Evolutionary conservation across 2,329 filamentous ascomycete genomes (phyloP).

Genomic region (Dendrostoma leiphaemia): DNA sequence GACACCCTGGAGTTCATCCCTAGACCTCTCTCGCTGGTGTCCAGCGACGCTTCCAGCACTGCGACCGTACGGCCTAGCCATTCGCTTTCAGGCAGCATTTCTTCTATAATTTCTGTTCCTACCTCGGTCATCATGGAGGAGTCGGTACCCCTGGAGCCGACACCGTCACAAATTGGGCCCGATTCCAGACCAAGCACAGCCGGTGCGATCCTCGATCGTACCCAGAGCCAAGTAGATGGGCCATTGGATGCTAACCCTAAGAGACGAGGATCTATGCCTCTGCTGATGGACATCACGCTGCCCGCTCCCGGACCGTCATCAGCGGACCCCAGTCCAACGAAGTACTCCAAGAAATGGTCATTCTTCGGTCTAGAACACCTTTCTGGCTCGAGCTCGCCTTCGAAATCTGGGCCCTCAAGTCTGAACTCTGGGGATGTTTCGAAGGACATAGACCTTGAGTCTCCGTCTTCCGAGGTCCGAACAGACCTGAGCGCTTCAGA

Average conservation of each 20-base stretch:
- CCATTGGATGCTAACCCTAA: constrained; percentile 37
- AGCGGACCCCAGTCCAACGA: constrained; percentile 45
- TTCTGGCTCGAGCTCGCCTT: constrained; percentile 42
- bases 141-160: constrained; percentile 34
- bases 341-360: constrained; percentile 57
- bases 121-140: constrained; percentile 40
- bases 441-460: constrained; percentile 23
- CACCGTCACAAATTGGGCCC: constrained; percentile 37
- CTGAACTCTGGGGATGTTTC: constrained; percentile 41
- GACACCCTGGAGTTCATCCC: constrained; percentile 82
- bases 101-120: constrained; percentile 67
- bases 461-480: constrained; percentile 36
- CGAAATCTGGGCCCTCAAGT: constrained; percentile 45
- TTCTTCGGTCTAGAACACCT: constrained; percentile 62
- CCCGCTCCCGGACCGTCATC: constrained; percentile 32
- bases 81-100: constrained; percentile 75
- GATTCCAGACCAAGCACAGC: constrained; percentile 67
- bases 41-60: constrained; percentile 79
- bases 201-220: constrained; percentile 63
- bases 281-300: constrained; percentile 44
- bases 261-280: constrained; percentile 59
- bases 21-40: constrained; percentile 78
- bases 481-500: constrained; percentile 28
- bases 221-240: constrained; percentile 34
- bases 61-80: constrained; percentile 68